A percentile compares a stretch with the other conserved stretches of the same genome.
Conservation (phyloP, 495 filamentous ascomycete genomes). For the Neurospora tetrasperma region DNA sequence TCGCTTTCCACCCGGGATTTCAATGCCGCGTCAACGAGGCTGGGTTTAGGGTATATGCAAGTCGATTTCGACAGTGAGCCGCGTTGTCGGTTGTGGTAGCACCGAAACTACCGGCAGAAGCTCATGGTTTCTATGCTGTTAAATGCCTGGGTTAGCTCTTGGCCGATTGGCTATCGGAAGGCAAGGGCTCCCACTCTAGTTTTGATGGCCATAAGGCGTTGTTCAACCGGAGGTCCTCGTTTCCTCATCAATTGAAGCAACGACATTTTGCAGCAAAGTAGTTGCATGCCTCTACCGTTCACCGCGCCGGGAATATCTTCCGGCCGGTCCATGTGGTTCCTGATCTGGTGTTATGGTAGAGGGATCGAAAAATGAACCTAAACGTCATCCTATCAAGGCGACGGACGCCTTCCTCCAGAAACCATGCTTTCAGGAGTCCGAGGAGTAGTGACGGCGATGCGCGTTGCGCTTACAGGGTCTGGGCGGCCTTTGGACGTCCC, state of each 20-base stretch:
- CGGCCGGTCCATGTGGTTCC: neutral
- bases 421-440: conserved; percentile 1
- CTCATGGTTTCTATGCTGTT: neutral
- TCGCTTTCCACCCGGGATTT: neutral
- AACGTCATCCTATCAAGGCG: neutral
- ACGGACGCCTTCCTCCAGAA: neutral
- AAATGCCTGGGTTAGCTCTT: neutral
- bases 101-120: neutral
- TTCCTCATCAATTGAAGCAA: neutral
- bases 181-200: neutral
- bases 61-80: neutral
- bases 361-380: neutral
- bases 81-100: neutral
- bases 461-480: neutral
- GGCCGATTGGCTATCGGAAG: neutral
- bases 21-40: neutral
- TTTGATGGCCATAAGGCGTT: neutral
- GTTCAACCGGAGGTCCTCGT: neutral
- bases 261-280: neutral
- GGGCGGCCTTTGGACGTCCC: neutral
- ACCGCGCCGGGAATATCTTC: neutral
- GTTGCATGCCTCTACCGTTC: neutral
- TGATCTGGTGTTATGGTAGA: neutral
- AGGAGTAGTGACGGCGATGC: neutral
- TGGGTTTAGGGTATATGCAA: neutral